Conservation (phyloP, 805 yeast species). For the Candida xyloterini region DNA sequence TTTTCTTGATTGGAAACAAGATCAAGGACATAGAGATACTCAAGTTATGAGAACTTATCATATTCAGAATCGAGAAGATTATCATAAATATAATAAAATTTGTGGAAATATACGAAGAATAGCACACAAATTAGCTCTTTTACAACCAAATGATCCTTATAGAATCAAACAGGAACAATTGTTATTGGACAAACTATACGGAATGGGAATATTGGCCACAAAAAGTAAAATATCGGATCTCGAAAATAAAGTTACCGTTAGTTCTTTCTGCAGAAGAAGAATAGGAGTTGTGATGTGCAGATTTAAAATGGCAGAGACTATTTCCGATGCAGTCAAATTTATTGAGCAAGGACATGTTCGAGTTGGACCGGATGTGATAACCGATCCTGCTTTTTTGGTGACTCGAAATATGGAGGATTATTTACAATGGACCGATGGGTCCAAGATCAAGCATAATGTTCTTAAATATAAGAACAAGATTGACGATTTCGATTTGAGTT, state of each 20-base stretch:
- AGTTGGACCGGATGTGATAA: slow-evolving; percentile 92
- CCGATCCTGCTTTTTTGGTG: slow-evolving; percentile 93
- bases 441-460: slow-evolving; percentile 88
- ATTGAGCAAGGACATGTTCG: slow-evolving; percentile 97
- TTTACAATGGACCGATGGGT: slow-evolving; percentile 95
- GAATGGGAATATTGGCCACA: slow-evolving; percentile 87
- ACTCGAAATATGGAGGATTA: slow-evolving; percentile 95
- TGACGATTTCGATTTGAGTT: slow-evolving; percentile 56
- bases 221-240: slow-evolving; percentile 86
- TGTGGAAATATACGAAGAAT: slow-evolving; percentile 90
- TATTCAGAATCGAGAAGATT: slow-evolving; percentile 92
- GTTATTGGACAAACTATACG: slow-evolving; percentile 79
- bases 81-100: slow-evolving; percentile 86
- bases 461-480: slow-evolving; percentile 79
- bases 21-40: slow-evolving; percentile 91
- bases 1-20: slow-evolving; percentile 96
- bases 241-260: slow-evolving; percentile 88
- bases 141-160: slow-evolving; percentile 85
- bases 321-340: slow-evolving; percentile 84
- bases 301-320: slow-evolving; percentile 86
- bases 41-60: slow-evolving; percentile 95
- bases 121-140: slow-evolving; percentile 78
- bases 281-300: slow-evolving; percentile 94
- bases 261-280: slow-evolving; percentile 89
- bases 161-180: slow-evolving; percentile 86